A percentile compares a stretch with the other conserved stretches of the same genome.
Evolutionary conservation across 129 eudicot species (phyloP).

Genomic region (Ambrosia artemisiifolia): DNA sequence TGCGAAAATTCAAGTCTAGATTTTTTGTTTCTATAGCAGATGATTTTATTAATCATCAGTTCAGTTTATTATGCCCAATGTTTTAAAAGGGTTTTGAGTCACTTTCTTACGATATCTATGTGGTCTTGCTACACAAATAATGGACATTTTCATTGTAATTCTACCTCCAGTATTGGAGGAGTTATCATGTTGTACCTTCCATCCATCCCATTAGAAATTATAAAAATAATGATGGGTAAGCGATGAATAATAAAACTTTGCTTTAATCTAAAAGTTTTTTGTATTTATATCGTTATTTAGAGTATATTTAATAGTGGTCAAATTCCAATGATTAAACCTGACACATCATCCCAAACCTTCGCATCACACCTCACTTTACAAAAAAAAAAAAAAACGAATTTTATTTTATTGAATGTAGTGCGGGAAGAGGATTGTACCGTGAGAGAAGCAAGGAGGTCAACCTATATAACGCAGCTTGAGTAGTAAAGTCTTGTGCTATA

Average conservation of each 20-base stretch:
- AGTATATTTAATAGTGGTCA: too few species aligned
- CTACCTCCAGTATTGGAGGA: background rate
- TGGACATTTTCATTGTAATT: background rate
- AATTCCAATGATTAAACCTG: too few species aligned
- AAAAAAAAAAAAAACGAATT: too few species aligned
- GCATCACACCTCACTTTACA: too few species aligned
- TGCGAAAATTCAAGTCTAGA: background rate
- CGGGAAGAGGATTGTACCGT: too few species aligned
- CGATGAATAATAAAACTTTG: slow-evolving; percentile 6
- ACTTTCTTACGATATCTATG: background rate
- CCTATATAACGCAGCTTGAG: too few species aligned
- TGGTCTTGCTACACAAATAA: background rate
- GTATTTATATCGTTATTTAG: too few species aligned
- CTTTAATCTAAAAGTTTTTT: background rate
- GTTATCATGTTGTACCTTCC: slow-evolving; percentile 12
- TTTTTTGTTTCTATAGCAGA: background rate
- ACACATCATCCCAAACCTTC: too few species aligned
- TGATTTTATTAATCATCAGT: background rate
- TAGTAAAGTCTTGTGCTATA: too few species aligned
- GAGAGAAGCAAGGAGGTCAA: too few species aligned
- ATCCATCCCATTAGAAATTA: slow-evolving; percentile 14
- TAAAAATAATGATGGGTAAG: slow-evolving; percentile 16
- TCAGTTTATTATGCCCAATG: background rate
- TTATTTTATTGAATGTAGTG: too few species aligned
- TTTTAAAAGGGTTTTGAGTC: background rate